Conservation (phyloP, 139 green algal genomes). For the Chlamydomonas eustigma region DNA sequence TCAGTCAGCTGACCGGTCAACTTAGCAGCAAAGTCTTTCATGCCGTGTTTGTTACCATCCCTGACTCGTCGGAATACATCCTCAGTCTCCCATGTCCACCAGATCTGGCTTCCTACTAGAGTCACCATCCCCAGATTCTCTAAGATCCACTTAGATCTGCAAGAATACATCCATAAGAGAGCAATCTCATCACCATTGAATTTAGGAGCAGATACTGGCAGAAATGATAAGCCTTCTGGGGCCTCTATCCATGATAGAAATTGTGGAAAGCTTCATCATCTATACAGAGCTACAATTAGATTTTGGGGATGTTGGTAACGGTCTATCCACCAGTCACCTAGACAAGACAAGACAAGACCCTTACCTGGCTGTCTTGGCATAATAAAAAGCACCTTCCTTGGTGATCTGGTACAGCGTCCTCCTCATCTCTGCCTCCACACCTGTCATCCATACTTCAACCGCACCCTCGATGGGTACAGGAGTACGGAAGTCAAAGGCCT, state of each 20-base stretch:
- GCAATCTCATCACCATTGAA: too few relatives aligned
- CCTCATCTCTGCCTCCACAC: conserved; percentile 78
- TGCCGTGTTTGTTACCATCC: conserved; percentile 74
- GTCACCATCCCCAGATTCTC: conserved; percentile 84
- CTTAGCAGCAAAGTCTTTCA: conserved; percentile 77
- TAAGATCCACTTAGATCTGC: conserved; percentile 70
- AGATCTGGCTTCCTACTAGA: conserved; percentile 78
- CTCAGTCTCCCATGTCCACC: conserved; percentile 89
- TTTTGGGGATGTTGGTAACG: too few relatives aligned
- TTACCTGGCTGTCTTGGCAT: conserved; percentile 44
- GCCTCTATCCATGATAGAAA: too few relatives aligned
- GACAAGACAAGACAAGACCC: too few relatives aligned
- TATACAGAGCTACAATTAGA: too few relatives aligned
- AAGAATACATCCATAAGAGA: not conserved
- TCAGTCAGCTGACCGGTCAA: conserved; percentile 71
- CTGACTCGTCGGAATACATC: conserved; percentile 73
- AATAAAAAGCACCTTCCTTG: conserved; percentile 76
- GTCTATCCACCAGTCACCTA: too few relatives aligned
- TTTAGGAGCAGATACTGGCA: too few relatives aligned
- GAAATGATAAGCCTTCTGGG: too few relatives aligned
- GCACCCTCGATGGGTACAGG: conserved; percentile 69
- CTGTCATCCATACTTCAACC: conserved; percentile 83
- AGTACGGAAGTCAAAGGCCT: conserved; percentile 73
- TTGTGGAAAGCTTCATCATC: too few relatives aligned
- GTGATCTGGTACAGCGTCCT: conserved; percentile 65